Conservation (phyloP, 768 basidiomycete genomes). For the Kwoniella mangroviensis region DNA sequence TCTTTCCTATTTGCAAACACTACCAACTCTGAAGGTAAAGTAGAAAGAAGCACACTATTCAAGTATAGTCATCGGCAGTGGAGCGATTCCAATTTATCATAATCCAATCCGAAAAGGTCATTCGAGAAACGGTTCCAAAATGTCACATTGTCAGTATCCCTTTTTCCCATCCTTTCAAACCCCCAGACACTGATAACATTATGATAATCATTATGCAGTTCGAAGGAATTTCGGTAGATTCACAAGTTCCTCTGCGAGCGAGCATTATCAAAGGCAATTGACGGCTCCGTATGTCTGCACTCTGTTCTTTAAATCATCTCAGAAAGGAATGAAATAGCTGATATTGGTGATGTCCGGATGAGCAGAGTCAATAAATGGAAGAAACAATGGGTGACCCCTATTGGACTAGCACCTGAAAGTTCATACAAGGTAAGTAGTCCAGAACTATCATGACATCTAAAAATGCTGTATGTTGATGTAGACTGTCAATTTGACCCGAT, state of each 20-base stretch:
- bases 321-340: background rate
- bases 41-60: no score
- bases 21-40: no score
- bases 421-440: conserved; percentile 43
- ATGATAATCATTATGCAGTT: conserved; percentile 3
- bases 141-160: conserved; percentile 18
- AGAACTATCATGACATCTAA: background rate
- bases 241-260: conserved; percentile 27
- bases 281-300: conserved; percentile 41
- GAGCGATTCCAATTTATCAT: no score
- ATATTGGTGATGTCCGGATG: no score
- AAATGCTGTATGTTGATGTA: no score
- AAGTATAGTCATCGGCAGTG: no score
- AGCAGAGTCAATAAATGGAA: conserved; percentile 50
- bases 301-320: background rate
- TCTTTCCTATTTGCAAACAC: no score
- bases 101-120: no score
- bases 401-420: conserved; percentile 46
- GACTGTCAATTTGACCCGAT: background rate
- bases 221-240: conserved; percentile 39
- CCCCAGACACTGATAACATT: background rate
- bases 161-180: no score
- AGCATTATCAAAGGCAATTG: conserved; percentile 48
- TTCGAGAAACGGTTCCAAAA: no score
- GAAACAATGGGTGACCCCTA: conserved; percentile 48